A percentile compares a stretch with the other conserved stretches of the same genome.
Conservation (phyloP, 768 basidiomycete genomes). For the Suillus spraguei region DNA sequence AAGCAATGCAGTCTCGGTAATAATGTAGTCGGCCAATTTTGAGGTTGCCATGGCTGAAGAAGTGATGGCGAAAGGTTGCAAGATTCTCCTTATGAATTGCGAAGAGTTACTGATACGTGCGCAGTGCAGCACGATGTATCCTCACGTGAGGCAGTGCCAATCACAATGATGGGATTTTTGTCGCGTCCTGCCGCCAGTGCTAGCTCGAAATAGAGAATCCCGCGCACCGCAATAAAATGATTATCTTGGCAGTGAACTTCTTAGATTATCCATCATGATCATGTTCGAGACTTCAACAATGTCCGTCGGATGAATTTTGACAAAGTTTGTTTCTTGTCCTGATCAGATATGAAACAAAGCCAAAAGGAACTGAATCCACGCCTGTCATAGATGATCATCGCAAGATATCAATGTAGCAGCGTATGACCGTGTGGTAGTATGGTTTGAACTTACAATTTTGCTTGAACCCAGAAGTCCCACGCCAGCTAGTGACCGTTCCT, state of each 20-base stretch:
- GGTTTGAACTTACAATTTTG: background rate
- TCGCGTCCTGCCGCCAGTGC: background rate
- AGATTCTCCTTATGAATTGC: background rate
- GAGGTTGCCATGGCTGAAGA: background rate
- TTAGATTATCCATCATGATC: background rate
- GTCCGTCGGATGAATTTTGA: background rate
- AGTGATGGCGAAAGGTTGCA: background rate
- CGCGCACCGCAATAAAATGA: background rate
- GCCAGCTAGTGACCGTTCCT: too few species aligned
- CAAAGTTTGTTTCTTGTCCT: background rate
- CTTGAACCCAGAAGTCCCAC: background rate
- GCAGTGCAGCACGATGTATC: background rate
- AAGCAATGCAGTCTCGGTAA: background rate
- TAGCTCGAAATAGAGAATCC: background rate
- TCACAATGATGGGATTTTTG: background rate
- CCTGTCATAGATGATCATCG: background rate
- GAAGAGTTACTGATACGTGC: background rate
- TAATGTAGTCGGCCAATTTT: background rate
- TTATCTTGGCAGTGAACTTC: background rate
- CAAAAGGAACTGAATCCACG: background rate
- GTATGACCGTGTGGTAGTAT: background rate
- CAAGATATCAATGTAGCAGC: background rate
- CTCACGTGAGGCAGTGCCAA: background rate
- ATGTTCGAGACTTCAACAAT: background rate
- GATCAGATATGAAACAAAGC: background rate